Base-by-base conservation (phyloP, 768 basidiomycete genomes). In the Leccinellum albellum region DNA sequence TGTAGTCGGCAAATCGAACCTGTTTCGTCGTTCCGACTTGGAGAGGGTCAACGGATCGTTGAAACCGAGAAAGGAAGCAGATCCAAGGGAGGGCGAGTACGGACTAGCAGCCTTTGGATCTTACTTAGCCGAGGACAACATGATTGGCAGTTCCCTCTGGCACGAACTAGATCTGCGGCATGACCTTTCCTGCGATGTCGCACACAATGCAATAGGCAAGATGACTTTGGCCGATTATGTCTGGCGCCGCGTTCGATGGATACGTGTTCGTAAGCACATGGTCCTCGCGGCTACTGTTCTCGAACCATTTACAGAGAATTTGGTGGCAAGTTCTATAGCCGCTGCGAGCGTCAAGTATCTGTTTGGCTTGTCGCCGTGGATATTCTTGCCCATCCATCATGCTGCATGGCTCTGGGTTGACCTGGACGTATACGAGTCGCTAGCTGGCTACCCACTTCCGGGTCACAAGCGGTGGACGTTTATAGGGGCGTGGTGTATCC, bases 111-210 rank as follows among this genome's bases (percentile, higher is more conserved):
- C 84, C 0, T 98, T 98, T 61, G 88, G 87, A 0, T 84, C 87
- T 13, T 98, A 88, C 73, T 81, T 98, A 44, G 96, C 97, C 0
- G 97, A 99, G 73, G 97, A 99, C 75, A 98, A 98, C 74, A 96
- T 92, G 91, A 96, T 99, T 56, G 97, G 87, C 17, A 78, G 84
- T 48, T 84, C 91, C 1, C 76, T 99, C 13, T 98, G 94, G 97
- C 92, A 98, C 69, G 92, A 98, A 70, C 79, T 98, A 3, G 87
- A 84, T 33, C 77, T 93, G 33, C 82, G 90, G 47, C 97, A 99
- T 68, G 88, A 92, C 56, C 79, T 98, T 57, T 95, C 94, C 0
- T 88, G 85, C 68, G 96, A 98, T 67, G 85, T 96, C 53, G 95
- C 89, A 1, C 82, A 85, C 46, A 97, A 98, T 66, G 85, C 87